Conservation (phyloP, 2,329 filamentous ascomycete genomes). For the Macroventuria anomochaeta region DNA sequence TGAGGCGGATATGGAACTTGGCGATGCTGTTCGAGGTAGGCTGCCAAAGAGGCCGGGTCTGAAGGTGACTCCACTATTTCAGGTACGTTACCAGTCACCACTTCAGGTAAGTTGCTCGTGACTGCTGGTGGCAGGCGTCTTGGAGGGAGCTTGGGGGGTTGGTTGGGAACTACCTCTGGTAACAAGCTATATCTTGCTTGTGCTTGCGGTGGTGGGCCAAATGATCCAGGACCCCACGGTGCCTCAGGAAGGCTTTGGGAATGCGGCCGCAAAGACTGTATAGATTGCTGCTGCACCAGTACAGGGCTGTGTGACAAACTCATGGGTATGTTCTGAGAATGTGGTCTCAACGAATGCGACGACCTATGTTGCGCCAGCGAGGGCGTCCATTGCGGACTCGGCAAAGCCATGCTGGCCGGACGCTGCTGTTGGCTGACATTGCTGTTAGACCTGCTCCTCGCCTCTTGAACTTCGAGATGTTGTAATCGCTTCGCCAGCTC, state of each 20-base stretch:
- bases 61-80: not conserved
- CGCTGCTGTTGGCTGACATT: conserved; percentile 23
- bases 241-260: conserved; percentile 19
- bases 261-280: conserved; percentile 15
- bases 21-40: conserved; percentile 38
- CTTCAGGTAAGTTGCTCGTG: conserved; percentile 9
- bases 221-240: conserved; percentile 28
- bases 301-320: conserved; percentile 9
- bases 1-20: conserved; percentile 43
- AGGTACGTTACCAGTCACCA: not conserved
- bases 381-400: conserved; percentile 12
- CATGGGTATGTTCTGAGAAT: conserved; percentile 10
- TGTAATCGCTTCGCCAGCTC: conserved; percentile 37
- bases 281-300: conserved; percentile 20
- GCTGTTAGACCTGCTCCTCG: conserved; percentile 29
- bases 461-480: conserved; percentile 37
- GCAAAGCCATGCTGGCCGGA: conserved; percentile 21
- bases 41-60: conserved; percentile 24
- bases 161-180: conserved; percentile 22
- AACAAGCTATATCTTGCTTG: conserved; percentile 18
- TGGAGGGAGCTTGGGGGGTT: not conserved
- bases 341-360: conserved; percentile 7
- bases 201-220: conserved; percentile 8
- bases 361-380: conserved; percentile 21
- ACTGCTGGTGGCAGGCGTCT: not conserved